Percentiles rank a stretch among this genome's conserved stretches.
Evolutionary conservation across 257 asterid species (phyloP).

Genomic region (Solanum piurae): DNA sequence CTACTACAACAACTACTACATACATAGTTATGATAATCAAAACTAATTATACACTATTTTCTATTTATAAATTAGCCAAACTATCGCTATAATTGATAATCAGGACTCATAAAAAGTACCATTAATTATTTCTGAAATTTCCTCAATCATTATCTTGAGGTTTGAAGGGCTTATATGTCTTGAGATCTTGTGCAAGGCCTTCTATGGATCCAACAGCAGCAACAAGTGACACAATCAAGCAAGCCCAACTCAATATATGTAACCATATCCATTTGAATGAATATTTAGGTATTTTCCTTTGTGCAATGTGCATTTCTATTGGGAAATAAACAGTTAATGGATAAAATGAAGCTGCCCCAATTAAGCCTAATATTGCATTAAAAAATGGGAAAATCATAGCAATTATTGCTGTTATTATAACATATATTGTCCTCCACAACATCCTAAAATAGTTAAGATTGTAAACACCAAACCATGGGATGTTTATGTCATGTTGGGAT

Average conservation of each 20-base stretch:
- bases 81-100: neutral
- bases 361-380: slow-evolving; percentile 19
- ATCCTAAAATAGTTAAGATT: slow-evolving; percentile 5
- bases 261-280: slow-evolving; percentile 18
- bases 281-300: slow-evolving; percentile 11
- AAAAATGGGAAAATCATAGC: slow-evolving; percentile 26
- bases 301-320: slow-evolving; percentile 24
- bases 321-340: slow-evolving; percentile 32
- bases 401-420: slow-evolving; percentile 11
- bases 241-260: slow-evolving; percentile 9
- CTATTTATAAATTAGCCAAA: neutral
- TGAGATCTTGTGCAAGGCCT: slow-evolving; percentile 15
- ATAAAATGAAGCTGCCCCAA: slow-evolving; percentile 29
- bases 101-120: neutral
- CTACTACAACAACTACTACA: neutral
- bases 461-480: neutral
- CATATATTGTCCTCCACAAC: slow-evolving; percentile 21
- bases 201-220: slow-evolving; percentile 24
- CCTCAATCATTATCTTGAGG: neutral
- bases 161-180: slow-evolving; percentile 20
- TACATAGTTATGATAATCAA: neutral
- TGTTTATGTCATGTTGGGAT: neutral
- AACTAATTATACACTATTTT: neutral
- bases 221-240: slow-evolving; percentile 17
- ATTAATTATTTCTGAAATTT: neutral